phyloP scores from a whole-genome alignment of 768 basidiomycete genomes.

The Termitomyces sp. region DNA sequence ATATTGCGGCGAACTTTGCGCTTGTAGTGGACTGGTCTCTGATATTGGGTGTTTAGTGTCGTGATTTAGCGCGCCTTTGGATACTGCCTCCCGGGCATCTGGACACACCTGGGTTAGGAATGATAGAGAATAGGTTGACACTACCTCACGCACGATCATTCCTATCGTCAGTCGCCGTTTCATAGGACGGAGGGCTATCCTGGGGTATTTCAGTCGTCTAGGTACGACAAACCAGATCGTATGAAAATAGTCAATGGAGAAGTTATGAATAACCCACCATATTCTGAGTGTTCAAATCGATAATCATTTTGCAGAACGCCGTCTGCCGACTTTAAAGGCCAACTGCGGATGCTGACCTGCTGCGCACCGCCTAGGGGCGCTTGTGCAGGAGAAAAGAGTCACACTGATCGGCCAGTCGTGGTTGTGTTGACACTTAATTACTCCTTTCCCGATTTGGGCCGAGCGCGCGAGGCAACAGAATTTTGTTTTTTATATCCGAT shows the following conservation, averaged over 20 bases:
- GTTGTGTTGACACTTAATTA: slow-evolving; percentile 4
- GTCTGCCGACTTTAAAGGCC: slow-evolving; percentile 8
- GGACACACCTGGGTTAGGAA: not conserved
- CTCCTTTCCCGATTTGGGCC: not conserved
- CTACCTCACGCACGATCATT: slow-evolving; percentile 24
- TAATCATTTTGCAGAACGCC: slow-evolving; percentile 21
- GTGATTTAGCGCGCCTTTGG: slow-evolving; percentile 3
- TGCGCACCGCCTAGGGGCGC: slow-evolving; percentile 7
- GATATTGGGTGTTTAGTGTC: slow-evolving; percentile 10
- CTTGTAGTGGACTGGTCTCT: slow-evolving; percentile 5
- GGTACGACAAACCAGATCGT: slow-evolving; percentile 4
- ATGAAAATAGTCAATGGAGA: not conserved
- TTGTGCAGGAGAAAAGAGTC: not conserved
- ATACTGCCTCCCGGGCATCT: slow-evolving; percentile 2
- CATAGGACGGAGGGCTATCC: slow-evolving; percentile 52
- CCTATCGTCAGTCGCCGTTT: slow-evolving; percentile 29
- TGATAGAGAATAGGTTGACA: not conserved
- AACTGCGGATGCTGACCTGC: slow-evolving; percentile 11
- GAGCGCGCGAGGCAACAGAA: slow-evolving; percentile 5
- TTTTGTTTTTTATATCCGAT: slow-evolving; percentile 19
- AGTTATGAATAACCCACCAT: slow-evolving; percentile 18
- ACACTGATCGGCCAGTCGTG: not conserved
- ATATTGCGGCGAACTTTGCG: not conserved
- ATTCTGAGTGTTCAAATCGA: slow-evolving; percentile 21
- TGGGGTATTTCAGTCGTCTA: slow-evolving; percentile 19